These are phyloP conservation scores for Trametes pubescens DNA, from an alignment of 1,284 basidiomycete genomes.

Conservation along the genomic window DNA sequence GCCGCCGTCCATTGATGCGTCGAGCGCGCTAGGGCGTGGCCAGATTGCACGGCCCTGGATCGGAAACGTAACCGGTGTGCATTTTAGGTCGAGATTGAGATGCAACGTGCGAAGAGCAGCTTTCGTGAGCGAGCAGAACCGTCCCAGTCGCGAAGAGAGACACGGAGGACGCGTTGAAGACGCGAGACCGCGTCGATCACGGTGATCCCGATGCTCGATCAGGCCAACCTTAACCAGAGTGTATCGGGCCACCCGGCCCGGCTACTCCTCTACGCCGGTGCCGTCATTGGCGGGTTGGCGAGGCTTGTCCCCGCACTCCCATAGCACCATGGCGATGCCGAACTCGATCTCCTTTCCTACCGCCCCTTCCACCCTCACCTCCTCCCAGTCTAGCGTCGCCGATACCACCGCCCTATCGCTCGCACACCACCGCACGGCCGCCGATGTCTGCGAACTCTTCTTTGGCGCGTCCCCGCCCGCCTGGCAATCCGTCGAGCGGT, in stretches of 20 bases:
- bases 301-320: not conserved
- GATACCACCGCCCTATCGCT: slow-evolving; percentile 47
- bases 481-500: slow-evolving; percentile 60
- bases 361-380: slow-evolving; percentile 13
- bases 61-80: too few relatives aligned
- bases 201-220: slow-evolving; percentile 18
- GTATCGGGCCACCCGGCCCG: not conserved
- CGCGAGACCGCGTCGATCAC: slow-evolving; percentile 4
- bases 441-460: slow-evolving; percentile 73
- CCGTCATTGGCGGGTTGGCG: not conserved
- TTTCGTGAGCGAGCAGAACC: too few relatives aligned
- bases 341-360: slow-evolving; percentile 35
- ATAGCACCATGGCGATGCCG: slow-evolving; percentile 14
- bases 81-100: too few relatives aligned
- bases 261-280: not conserved
- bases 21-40: too few relatives aligned
- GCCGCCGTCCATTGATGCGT: too few relatives aligned
- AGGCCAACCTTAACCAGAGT: slow-evolving; percentile 16
- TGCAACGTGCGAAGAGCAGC: too few relatives aligned
- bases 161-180: not conserved
- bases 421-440: slow-evolving; percentile 61
- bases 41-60: too few relatives aligned
- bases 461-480: slow-evolving; percentile 60
- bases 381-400: slow-evolving; percentile 23
- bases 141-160: not conserved